phyloP scores from a whole-genome alignment of 2,329 filamentous ascomycete species.

The Rachicladosporium sp. region DNA sequence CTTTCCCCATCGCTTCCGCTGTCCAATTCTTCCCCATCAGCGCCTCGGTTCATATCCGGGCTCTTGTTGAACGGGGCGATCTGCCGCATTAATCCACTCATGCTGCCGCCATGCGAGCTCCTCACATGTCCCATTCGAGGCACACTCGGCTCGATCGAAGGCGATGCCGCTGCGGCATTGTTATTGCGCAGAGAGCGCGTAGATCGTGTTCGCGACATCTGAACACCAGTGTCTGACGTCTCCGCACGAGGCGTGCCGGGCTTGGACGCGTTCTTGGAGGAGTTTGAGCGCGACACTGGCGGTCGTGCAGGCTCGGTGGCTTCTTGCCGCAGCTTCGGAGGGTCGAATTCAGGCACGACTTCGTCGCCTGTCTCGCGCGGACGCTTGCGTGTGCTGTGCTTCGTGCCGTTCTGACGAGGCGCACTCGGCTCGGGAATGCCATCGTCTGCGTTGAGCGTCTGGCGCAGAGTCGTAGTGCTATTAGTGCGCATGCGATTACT shows the following conservation, averaged over 20 bases:
- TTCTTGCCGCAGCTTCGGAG: constrained; percentile 7
- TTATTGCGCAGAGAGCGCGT: constrained; percentile 28
- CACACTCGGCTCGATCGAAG: constrained; percentile 2
- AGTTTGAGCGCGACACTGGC: constrained; percentile 14
- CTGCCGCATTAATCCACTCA: constrained; percentile 26
- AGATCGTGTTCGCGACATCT: constrained; percentile 30
- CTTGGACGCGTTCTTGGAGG: constrained; percentile 26
- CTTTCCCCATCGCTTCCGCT: constrained; percentile 4
- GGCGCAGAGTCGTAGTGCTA: constrained; percentile 39
- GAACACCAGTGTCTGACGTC: constrained; percentile 13
- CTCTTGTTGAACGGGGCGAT: constrained; percentile 26
- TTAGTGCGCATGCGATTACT: constrained; percentile 66
- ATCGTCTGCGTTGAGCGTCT: constrained; percentile 31
- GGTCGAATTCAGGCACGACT: constrained; percentile 6
- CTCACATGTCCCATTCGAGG: constrained; percentile 3
- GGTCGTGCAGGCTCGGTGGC: constrained; percentile 7
- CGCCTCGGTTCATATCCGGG: constrained; percentile 23
- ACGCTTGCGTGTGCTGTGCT: constrained; percentile 7
- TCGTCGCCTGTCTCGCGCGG: constrained; percentile 1
- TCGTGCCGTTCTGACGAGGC: constrained; percentile 14
- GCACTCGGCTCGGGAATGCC: constrained; percentile 17
- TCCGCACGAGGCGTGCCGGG: constrained; percentile 33
- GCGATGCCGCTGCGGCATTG: constrained; percentile 1
- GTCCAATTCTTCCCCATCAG: constrained; percentile 17
- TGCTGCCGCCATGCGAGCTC: constrained; percentile 11